Percentiles rank a stretch among this genome's conserved stretches.
These are phyloP conservation scores for Penicillium mononematosum DNA, from an alignment of 495 filamentous ascomycete species.

Conservation along the genomic window DNA sequence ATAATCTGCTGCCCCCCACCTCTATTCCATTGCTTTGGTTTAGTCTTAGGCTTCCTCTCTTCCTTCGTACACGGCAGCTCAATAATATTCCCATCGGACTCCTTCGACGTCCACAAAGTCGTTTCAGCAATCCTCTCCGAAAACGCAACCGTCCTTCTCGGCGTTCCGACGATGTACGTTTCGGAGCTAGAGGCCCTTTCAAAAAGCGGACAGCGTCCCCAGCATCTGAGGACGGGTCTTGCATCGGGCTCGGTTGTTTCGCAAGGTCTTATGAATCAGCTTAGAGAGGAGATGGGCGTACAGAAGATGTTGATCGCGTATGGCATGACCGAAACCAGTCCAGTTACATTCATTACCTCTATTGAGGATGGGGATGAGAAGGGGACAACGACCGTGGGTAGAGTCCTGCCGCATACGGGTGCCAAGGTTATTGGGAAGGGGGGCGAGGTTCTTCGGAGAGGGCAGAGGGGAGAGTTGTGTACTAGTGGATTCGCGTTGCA, in stretches of 20 bases:
- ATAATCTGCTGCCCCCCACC: slow-evolving; percentile 75
- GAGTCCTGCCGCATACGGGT: slow-evolving; percentile 66
- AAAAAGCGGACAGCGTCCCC: slow-evolving; percentile 14
- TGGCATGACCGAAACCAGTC: slow-evolving; percentile 27
- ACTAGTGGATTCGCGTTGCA: slow-evolving; percentile 74
- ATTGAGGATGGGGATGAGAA: slow-evolving; percentile 17
- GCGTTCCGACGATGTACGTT: slow-evolving; percentile 87
- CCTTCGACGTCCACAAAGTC: slow-evolving; percentile 38
- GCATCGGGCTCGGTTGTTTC: slow-evolving; percentile 22
- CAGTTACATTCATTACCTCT: slow-evolving; percentile 19
- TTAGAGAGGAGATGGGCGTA: slow-evolving; percentile 19
- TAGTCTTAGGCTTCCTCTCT: slow-evolving; percentile 80
- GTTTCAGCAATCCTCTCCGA: slow-evolving; percentile 63
- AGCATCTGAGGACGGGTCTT: slow-evolving; percentile 20
- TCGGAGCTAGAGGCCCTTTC: slow-evolving; percentile 67
- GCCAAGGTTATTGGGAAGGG: slow-evolving; percentile 70
- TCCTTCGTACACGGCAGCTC: slow-evolving; percentile 71
- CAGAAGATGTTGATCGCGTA: slow-evolving; percentile 26
- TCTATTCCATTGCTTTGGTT: slow-evolving; percentile 84
- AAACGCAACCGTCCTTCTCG: slow-evolving; percentile 71
- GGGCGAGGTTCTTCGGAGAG: slow-evolving; percentile 47
- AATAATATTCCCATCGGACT: slow-evolving; percentile 20
- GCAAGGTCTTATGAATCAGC: slow-evolving; percentile 16
- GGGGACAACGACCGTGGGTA: slow-evolving; percentile 51
- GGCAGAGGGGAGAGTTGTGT: slow-evolving; percentile 71